Base-by-base conservation (phyloP, 306 rosid genomes). In the Begonia masoniana region DNA sequence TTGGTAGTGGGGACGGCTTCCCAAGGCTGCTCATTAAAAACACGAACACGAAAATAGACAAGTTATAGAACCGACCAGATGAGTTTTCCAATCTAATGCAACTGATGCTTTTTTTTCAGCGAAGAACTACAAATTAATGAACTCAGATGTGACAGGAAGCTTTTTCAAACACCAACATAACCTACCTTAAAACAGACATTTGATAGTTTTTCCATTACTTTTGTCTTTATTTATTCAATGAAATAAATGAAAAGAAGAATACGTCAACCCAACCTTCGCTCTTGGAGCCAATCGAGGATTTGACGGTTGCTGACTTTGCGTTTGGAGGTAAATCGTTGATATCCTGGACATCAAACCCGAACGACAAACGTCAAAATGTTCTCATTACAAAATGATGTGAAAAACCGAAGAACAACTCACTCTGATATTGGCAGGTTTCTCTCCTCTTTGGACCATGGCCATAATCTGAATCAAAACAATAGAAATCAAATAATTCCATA, bases 391-490 rank as follows among this genome's bases (percentile, higher is more conserved):
- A 12, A 47, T 13, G 16, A 13, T 13, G n/a, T 2, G 15, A 55
- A 46, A 64, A 50, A 50, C 54, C 68, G 6, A 49, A 47, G 45
- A 15, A 31, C 17, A 61, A 50, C 35, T 78, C 76, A 87, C 96
- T 72, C 78, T 87, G 70, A 67, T 75, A 66, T 87, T 78, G 54
- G 91, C 54, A 71, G 96, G 76, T 76, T 69, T 78, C 73, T 87
- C 94, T 71, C 91, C 94, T 72, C 91, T 73, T 65, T 81, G 96
- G 56, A 81, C 79, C 87, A 79, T 78, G 59, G 81, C 73, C 94
- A 78, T 81, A 63, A 87, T 78, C 96, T 87, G 85, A 79, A 73
- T 51, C 15, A 51, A 16, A 46, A 66, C 47, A 48, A 61, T 39
- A 51, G 15, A 61, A 15, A 17, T 61, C 41, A 66, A 58, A 50